Percentiles rank a stretch among this genome's conserved stretches.
Evolutionary conservation across 306 rosid species (phyloP).

Genomic region (Hippophae gyantsensis): DNA sequence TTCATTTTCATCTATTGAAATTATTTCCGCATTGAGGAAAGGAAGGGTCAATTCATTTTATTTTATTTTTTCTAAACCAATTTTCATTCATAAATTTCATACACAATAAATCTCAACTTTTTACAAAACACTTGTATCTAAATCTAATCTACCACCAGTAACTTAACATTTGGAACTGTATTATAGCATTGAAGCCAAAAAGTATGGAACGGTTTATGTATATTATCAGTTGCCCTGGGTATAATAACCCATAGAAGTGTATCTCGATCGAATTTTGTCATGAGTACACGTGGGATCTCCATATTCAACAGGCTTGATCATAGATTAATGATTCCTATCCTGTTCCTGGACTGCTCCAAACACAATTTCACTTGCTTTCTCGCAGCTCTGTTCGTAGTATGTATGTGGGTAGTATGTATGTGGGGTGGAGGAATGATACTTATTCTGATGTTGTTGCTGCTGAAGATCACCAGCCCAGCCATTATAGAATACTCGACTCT

Average conservation of each 20-base stretch:
- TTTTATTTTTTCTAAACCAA: too few relatives aligned
- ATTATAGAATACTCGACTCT: conserved; percentile 57
- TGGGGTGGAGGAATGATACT: conserved; percentile 48
- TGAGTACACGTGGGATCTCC: conserved; percentile 43
- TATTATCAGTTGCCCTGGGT: conserved; percentile 33
- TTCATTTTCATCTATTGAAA: too few relatives aligned
- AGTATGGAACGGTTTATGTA: conserved; percentile 26
- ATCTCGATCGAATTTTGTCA: conserved; percentile 39
- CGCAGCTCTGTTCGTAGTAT: conserved; percentile 51
- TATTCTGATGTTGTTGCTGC: conserved; percentile 58
- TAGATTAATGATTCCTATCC: conserved; percentile 28
- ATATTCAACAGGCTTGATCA: conserved; percentile 51
- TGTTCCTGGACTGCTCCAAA: conserved; percentile 90
- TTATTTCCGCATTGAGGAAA: too few relatives aligned
- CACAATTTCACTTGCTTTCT: conserved; percentile 56
- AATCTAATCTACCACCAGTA: conserved; percentile 19
- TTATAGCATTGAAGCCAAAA: conserved; percentile 25
- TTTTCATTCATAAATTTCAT: too few relatives aligned
- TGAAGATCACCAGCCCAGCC: conserved; percentile 63
- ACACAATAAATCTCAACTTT: too few relatives aligned
- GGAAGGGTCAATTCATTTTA: too few relatives aligned
- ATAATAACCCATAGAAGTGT: conserved; percentile 40
- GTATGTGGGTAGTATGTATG: conserved; percentile 63
- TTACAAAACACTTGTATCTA: too few relatives aligned
- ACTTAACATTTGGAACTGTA: conserved; percentile 14